phyloP scores from a whole-genome alignment of 1,139 yeast genomes.

The Taphrina communis region DNA sequence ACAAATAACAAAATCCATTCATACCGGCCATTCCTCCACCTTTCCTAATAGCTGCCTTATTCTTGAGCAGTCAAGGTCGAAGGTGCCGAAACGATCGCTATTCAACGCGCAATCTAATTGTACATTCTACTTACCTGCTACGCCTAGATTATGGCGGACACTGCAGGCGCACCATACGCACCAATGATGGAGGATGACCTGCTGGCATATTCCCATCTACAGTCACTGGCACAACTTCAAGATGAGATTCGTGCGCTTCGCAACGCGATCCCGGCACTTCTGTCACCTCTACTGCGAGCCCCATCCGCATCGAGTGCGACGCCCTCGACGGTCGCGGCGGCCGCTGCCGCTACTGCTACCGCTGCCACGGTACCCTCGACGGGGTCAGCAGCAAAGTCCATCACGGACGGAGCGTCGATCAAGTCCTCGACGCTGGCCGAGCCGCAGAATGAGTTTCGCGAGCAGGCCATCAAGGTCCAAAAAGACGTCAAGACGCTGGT shows the following conservation, averaged over 20 bases:
- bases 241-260: slow-evolving; percentile 30
- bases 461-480: slow-evolving; percentile 26
- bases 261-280: slow-evolving; percentile 32
- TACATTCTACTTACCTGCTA: no score
- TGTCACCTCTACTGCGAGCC: slow-evolving; percentile 28
- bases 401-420: not conserved
- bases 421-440: slow-evolving; percentile 5
- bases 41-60: no score
- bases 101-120: no score
- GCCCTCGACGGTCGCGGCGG: not conserved
- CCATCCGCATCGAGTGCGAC: slow-evolving; percentile 5
- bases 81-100: no score
- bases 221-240: slow-evolving; percentile 23
- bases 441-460: slow-evolving; percentile 23
- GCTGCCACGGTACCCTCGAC: not conserved
- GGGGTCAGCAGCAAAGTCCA: not conserved
- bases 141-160: not conserved
- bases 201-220: slow-evolving; percentile 32
- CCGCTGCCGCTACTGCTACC: no score
- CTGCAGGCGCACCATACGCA: not conserved
- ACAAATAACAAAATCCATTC: no score
- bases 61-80: no score
- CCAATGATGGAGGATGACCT: slow-evolving; percentile 19
- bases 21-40: no score
- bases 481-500: slow-evolving; percentile 28